Conservation (phyloP, 2,329 filamentous ascomycete genomes). For the Grosmannia clavigera region DNA sequence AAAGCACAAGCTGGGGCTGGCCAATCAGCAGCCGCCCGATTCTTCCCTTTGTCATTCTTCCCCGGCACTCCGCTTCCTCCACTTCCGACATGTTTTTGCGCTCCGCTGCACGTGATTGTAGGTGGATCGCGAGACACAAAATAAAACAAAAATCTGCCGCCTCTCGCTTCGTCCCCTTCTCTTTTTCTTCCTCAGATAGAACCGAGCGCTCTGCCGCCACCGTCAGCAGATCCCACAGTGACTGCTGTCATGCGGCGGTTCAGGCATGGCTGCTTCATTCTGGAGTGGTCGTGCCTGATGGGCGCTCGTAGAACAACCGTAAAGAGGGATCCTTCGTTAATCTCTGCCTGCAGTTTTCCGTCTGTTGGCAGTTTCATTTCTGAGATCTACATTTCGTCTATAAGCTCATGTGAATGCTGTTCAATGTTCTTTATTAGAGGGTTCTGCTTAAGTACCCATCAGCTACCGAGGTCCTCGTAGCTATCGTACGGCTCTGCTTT, state of each 20-base stretch:
- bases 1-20: background rate
- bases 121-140: background rate
- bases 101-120: constrained; percentile 10
- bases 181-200: constrained; percentile 35
- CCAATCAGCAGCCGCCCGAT: constrained; percentile 12
- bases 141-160: background rate
- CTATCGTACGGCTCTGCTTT: too few species aligned
- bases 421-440: background rate
- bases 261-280: constrained; percentile 12
- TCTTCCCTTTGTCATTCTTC: constrained; percentile 11
- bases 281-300: constrained; percentile 7
- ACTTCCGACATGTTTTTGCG: constrained; percentile 10
- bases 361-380: constrained; percentile 45
- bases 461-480: too few species aligned
- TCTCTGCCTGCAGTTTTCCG: constrained; percentile 34
- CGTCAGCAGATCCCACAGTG: background rate
- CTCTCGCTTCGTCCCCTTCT: constrained; percentile 16
- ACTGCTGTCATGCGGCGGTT: constrained; percentile 2
- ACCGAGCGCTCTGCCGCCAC: constrained; percentile 29
- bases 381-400: constrained; percentile 38
- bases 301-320: constrained; percentile 31
- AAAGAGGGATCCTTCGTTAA: constrained; percentile 42
- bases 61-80: too few species aligned
- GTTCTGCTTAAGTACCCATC: too few species aligned
- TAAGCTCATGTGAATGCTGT: background rate